phyloP scores from a whole-genome alignment of 2,329 filamentous ascomycete genomes.

The Hyphodiscus sp. region DNA sequence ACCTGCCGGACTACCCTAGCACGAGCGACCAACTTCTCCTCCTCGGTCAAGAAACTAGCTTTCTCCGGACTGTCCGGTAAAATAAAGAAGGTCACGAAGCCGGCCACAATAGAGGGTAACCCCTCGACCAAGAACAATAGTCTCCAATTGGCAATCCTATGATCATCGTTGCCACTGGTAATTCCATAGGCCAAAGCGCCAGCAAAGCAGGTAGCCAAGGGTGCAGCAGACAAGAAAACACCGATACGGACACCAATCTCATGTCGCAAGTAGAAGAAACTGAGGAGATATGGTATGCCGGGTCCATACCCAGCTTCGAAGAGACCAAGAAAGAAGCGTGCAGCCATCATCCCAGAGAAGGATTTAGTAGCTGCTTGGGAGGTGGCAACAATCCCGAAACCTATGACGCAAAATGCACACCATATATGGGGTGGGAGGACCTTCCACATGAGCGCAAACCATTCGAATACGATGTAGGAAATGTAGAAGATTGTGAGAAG shows the following conservation, averaged over 20 bases:
- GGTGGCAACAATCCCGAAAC: slow-evolving; percentile 35
- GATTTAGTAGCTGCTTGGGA: slow-evolving; percentile 37
- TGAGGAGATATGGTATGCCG: slow-evolving; percentile 37
- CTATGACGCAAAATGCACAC: slow-evolving; percentile 29
- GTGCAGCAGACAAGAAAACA: slow-evolving; percentile 59
- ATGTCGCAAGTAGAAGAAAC: slow-evolving; percentile 40
- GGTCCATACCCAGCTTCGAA: slow-evolving; percentile 32
- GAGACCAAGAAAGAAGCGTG: slow-evolving; percentile 34
- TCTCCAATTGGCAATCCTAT: slow-evolving; percentile 51
- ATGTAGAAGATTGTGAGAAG: slow-evolving; percentile 36
- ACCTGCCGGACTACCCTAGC: slow-evolving; percentile 46
- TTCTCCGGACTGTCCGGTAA: slow-evolving; percentile 46
- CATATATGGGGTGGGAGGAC: slow-evolving; percentile 34
- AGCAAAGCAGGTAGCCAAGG: slow-evolving; percentile 63
- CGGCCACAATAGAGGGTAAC: slow-evolving; percentile 49
- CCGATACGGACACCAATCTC: slow-evolving; percentile 68
- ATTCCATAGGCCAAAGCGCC: slow-evolving; percentile 64
- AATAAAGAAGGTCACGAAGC: slow-evolving; percentile 47
- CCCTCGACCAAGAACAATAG: slow-evolving; percentile 61
- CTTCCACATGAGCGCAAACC: slow-evolving; percentile 34
- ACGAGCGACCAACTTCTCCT: slow-evolving; percentile 44
- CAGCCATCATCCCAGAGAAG: slow-evolving; percentile 30
- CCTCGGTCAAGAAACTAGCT: slow-evolving; percentile 41
- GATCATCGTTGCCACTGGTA: slow-evolving; percentile 49
- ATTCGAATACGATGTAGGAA: slow-evolving; percentile 35